Conservation (phyloP, 2,329 filamentous ascomycete species). For the Keithomyces neogunnii region DNA sequence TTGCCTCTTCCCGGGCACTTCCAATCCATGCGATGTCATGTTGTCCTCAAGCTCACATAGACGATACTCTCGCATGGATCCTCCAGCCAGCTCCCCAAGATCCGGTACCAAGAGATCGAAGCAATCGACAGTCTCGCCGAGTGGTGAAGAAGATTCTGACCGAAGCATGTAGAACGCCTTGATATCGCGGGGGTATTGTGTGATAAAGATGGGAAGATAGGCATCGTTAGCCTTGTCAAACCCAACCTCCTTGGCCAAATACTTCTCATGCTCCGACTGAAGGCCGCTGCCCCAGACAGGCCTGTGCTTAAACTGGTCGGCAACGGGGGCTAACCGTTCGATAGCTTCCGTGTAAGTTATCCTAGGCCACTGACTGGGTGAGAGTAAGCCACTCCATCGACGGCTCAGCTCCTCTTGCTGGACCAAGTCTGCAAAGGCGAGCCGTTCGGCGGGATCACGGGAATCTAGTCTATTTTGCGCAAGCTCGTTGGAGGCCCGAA, state of each 20-base stretch:
- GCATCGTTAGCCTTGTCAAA: constrained; percentile 34
- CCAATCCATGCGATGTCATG: constrained; percentile 62
- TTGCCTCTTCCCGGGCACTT: constrained; percentile 25
- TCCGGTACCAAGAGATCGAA: constrained; percentile 86
- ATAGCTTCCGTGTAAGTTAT: constrained; percentile 80
- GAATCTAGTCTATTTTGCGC: constrained; percentile 24
- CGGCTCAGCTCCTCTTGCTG: constrained; percentile 42
- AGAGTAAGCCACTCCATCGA: constrained; percentile 65
- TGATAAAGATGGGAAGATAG: constrained; percentile 73
- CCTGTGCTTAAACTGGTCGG: constrained; percentile 54
- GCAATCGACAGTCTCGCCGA: constrained; percentile 63
- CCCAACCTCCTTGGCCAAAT: constrained; percentile 62
- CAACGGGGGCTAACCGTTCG: constrained; percentile 52
- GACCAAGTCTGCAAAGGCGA: constrained; percentile 35
- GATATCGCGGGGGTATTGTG: constrained; percentile 77
- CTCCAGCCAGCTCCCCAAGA: constrained; percentile 78
- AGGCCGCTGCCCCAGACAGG: constrained; percentile 68
- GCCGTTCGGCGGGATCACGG: constrained; percentile 29
- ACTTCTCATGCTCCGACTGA: constrained; percentile 89
- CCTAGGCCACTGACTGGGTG: constrained; percentile 56
- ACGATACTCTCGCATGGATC: constrained; percentile 81
- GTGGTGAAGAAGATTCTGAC: constrained; percentile 18
- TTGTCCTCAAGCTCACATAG: constrained; percentile 56
- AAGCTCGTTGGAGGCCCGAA: constrained; percentile 38
- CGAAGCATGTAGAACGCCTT: constrained; percentile 76